These are phyloP conservation scores for Lactarius indigo DNA, from an alignment of 768 basidiomycete species.

Conservation along the genomic window DNA sequence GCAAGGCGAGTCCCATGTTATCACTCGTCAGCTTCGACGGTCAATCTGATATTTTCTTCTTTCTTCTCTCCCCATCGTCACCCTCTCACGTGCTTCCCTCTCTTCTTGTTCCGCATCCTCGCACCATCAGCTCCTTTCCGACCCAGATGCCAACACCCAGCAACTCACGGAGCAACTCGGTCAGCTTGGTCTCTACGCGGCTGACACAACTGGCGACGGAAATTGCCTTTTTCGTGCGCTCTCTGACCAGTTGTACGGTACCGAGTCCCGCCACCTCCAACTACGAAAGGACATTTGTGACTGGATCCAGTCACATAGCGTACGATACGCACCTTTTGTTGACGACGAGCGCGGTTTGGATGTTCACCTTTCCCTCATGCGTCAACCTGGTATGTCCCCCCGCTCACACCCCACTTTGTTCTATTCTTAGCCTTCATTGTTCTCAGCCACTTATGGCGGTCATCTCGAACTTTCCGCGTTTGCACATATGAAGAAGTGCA, in stretches of 20 bases:
- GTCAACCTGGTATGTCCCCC: conserved; percentile 58
- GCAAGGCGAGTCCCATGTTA: conserved; percentile 42
- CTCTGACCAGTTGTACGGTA: conserved; percentile 82
- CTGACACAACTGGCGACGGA: conserved; percentile 81
- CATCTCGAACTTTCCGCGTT: conserved; percentile 94
- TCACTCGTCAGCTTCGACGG: conserved; percentile 2
- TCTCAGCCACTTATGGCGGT: conserved; percentile 80
- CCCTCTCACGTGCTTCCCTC: conserved; percentile 13
- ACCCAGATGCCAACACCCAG: conserved; percentile 62
- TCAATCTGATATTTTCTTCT: conserved; percentile 5
- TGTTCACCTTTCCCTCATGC: conserved; percentile 72
- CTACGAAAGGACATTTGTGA: conserved; percentile 77
- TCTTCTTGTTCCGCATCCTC: neutral
- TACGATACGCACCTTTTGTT: conserved; percentile 82
- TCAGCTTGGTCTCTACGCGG: conserved; percentile 80
- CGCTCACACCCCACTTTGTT: conserved; percentile 11
- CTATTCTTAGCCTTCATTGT: conserved; percentile 21
- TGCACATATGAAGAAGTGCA: conserved; percentile 69
- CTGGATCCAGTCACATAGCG: conserved; percentile 67
- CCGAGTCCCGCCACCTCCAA: conserved; percentile 61
- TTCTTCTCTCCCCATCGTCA: conserved; percentile 1
- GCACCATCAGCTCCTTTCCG: conserved; percentile 40
- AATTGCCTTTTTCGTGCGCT: conserved; percentile 93
- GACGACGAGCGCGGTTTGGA: conserved; percentile 79
- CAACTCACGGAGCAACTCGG: conserved; percentile 71